Percentiles rank a stretch among this genome's conserved stretches.
Conservation (phyloP, 306 rosid genomes). For the Pueraria montana region DNA sequence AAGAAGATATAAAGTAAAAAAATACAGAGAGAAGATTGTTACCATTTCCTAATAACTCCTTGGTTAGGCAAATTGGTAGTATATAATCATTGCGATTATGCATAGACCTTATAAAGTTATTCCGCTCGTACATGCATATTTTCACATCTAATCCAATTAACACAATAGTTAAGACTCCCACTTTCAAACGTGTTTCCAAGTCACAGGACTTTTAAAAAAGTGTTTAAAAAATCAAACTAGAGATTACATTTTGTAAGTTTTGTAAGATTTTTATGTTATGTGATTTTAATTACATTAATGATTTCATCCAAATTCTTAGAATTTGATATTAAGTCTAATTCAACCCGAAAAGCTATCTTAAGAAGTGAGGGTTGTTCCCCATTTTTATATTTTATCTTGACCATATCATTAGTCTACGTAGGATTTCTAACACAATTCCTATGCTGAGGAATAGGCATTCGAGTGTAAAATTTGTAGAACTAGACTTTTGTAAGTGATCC, state of each 20-base stretch:
- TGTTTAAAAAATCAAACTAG: background rate
- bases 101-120: background rate
- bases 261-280: background rate
- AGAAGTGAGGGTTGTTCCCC: too few species aligned
- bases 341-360: too few species aligned
- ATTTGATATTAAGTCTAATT: too few species aligned
- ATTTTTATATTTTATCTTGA: too few species aligned
- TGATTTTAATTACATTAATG: background rate
- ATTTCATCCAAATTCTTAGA: background rate
- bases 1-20: background rate
- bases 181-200: constrained; percentile 2
- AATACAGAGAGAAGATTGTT: background rate
- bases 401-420: too few species aligned
- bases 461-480: too few species aligned
- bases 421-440: too few species aligned
- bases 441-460: too few species aligned
- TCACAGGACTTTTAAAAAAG: background rate
- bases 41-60: background rate
- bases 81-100: background rate
- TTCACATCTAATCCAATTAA: too few species aligned
- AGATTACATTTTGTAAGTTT: background rate
- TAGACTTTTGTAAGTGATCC: too few species aligned
- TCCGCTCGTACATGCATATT: background rate
- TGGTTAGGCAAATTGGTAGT: background rate
- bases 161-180: background rate